Evolutionary conservation across 371 early-diverging fungal genomes (phyloP).

Genomic region (Conidiobolus incongruus): DNA sequence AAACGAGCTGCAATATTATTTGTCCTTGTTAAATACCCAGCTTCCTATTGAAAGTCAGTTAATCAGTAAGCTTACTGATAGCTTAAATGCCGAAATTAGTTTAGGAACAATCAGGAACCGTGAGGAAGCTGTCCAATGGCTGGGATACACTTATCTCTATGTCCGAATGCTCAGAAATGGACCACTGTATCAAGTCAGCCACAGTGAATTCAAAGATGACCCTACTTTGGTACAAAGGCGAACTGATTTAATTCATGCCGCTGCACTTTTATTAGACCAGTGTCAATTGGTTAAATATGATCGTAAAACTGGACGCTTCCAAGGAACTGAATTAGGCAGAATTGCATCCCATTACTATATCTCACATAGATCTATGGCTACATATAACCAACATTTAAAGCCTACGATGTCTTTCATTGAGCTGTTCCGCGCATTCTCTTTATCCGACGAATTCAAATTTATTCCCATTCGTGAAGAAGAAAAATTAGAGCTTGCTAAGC

Average conservation of each 20-base stretch:
- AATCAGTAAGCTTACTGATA: conserved; percentile 67
- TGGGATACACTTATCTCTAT: conserved; percentile 92
- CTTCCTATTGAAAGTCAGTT: conserved; percentile 96
- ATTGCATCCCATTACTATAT: conserved; percentile 94
- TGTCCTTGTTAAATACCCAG: conserved; percentile 83
- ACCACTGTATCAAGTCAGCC: conserved; percentile 47
- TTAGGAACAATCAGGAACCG: conserved; percentile 74
- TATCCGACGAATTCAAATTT: conserved; percentile 80
- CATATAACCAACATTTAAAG: conserved; percentile 79
- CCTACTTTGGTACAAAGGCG: conserved; percentile 68
- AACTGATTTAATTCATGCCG: conserved; percentile 72
- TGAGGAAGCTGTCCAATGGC: conserved; percentile 90
- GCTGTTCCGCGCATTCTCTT: conserved; percentile 72
- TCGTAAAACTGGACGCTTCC: conserved; percentile 65
- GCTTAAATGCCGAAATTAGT: conserved; percentile 94
- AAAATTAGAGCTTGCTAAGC: conserved; percentile 72
- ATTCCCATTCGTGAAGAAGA: conserved; percentile 94
- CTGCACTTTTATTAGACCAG: conserved; percentile 65
- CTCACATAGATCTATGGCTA: conserved; percentile 68
- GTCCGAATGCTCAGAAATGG: conserved; percentile 89
- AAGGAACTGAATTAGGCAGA: conserved; percentile 79
- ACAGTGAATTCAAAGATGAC: conserved; percentile 55
- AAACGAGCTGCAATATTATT: conserved; percentile 78
- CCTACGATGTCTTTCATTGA: conserved; percentile 84
- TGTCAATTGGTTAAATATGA: conserved; percentile 82